Evolutionary conservation across 1,284 basidiomycete species (phyloP).

Genomic region (Meira nashicola): DNA sequence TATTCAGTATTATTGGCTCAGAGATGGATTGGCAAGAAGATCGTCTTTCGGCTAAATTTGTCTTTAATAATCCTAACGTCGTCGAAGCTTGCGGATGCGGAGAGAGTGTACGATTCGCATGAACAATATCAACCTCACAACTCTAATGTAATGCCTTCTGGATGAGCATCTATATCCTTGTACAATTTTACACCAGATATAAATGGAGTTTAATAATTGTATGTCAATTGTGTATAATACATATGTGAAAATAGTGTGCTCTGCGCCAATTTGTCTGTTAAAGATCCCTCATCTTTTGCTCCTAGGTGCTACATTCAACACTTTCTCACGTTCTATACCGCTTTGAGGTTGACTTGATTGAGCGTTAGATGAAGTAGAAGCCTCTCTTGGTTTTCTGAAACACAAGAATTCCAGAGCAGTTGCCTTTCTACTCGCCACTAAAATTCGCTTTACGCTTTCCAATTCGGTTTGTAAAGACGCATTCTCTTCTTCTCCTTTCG

Average conservation of each 20-base stretch:
- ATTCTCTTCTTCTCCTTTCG: slow-evolving; percentile 59
- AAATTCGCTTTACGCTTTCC: slow-evolving; percentile 81
- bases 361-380: neutral
- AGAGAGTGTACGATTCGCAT: slow-evolving; percentile 59
- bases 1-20: slow-evolving; percentile 97
- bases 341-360: too few relatives aligned
- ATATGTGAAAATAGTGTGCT: too few relatives aligned
- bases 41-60: slow-evolving; percentile 66
- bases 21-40: slow-evolving; percentile 96
- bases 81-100: slow-evolving; percentile 92
- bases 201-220: too few relatives aligned
- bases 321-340: too few relatives aligned
- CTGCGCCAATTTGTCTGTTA: too few relatives aligned
- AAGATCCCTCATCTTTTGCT: too few relatives aligned
- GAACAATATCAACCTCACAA: too few relatives aligned
- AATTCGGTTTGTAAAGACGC: slow-evolving; percentile 59
- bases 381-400: slow-evolving; percentile 34
- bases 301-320: too few relatives aligned
- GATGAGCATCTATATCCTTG: too few relatives aligned
- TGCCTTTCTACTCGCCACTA: slow-evolving; percentile 77
- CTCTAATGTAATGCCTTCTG: too few relatives aligned
- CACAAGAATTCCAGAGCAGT: slow-evolving; percentile 94
- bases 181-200: too few relatives aligned
- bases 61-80: slow-evolving; percentile 68
- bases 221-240: too few relatives aligned